These are phyloP conservation scores for Ophiognomonia clavigignenti-juglandacearum DNA, from an alignment of 2,329 filamentous ascomycete species.

Conservation along the genomic window DNA sequence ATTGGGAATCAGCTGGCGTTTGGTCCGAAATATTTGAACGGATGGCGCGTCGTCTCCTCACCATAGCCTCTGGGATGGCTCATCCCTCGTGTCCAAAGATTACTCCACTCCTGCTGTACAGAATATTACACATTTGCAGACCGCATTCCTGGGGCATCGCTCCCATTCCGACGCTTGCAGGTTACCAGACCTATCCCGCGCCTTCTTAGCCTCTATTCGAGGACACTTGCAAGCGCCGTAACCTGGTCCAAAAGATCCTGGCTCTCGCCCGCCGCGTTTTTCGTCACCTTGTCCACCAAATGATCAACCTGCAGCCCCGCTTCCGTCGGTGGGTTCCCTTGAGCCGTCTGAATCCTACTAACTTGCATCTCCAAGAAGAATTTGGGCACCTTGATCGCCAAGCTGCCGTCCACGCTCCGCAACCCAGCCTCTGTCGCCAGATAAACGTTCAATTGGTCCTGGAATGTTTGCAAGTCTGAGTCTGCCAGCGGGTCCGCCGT, in stretches of 20 bases:
- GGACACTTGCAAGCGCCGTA: conserved; percentile 27
- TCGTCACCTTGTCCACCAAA: conserved; percentile 51
- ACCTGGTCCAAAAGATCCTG: conserved; percentile 48
- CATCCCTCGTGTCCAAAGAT: neutral
- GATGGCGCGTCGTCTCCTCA: conserved; percentile 2
- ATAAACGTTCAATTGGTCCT: conserved; percentile 51
- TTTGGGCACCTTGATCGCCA: conserved; percentile 58
- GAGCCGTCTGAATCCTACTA: conserved; percentile 53
- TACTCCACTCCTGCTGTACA: conserved; percentile 9
- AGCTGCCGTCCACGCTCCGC: conserved; percentile 44
- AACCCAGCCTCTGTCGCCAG: conserved; percentile 56
- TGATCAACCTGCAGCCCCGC: conserved; percentile 51
- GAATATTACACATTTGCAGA: neutral
- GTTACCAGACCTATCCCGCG: conserved; percentile 15
- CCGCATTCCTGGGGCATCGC: neutral
- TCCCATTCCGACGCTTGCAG: neutral
- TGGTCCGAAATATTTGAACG: conserved; percentile 3
- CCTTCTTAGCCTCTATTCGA: too few species aligned
- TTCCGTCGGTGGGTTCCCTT: conserved; percentile 48
- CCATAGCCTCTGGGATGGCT: neutral
- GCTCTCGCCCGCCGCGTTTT: conserved; percentile 47
- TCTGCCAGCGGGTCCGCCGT: conserved; percentile 43
- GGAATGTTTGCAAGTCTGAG: conserved; percentile 46
- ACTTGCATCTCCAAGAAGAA: conserved; percentile 59
- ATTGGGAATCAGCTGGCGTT: conserved; percentile 10